A percentile compares a stretch with the other conserved stretches of the same genome.
phyloP scores from a whole-genome alignment of 306 rosid genomes.

The Pyrus betulifolia region DNA sequence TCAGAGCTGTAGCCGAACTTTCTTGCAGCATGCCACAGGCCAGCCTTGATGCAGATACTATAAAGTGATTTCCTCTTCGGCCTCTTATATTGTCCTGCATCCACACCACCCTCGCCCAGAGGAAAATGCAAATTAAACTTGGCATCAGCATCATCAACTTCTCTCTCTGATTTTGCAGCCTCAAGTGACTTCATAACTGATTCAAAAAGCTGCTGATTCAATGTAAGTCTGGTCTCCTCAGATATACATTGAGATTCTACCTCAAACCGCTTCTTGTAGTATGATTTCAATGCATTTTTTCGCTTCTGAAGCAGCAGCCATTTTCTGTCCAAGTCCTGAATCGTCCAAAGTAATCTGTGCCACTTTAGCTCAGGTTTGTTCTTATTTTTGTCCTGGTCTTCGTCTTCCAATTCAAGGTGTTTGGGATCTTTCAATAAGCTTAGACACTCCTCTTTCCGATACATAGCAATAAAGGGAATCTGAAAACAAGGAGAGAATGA shows the following conservation, averaged over 20 bases:
- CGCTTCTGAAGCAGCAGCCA: conserved; percentile 94
- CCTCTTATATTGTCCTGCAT: conserved; percentile 92
- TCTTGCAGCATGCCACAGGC: conserved; percentile 92
- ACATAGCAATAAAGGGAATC: conserved; percentile 88
- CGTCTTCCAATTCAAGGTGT: neutral
- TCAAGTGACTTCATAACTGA: conserved; percentile 77
- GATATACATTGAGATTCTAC: conserved; percentile 16
- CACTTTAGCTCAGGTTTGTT: conserved; percentile 60
- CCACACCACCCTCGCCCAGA: conserved; percentile 81
- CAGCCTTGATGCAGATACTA: conserved; percentile 71
- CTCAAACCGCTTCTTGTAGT: conserved; percentile 65
- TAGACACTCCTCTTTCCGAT: conserved; percentile 67
- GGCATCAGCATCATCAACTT: conserved; percentile 95
- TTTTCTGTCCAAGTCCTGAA: conserved; percentile 83
- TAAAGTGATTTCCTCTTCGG: conserved; percentile 82
- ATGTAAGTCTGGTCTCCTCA: conserved; percentile 53
- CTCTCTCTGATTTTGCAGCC: conserved; percentile 95
- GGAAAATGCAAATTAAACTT: conserved; percentile 97
- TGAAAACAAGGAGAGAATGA: conserved; percentile 18
- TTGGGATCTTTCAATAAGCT: conserved; percentile 59
- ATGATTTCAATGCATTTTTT: conserved; percentile 70
- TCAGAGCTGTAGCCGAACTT: conserved; percentile 84
- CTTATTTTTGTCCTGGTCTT: conserved; percentile 52
- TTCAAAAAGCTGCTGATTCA: conserved; percentile 74
- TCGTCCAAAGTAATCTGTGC: conserved; percentile 91